These are phyloP conservation scores for Gossypium schwendimanii DNA, from an alignment of 441 rosid genomes.

Conservation along the genomic window DNA sequence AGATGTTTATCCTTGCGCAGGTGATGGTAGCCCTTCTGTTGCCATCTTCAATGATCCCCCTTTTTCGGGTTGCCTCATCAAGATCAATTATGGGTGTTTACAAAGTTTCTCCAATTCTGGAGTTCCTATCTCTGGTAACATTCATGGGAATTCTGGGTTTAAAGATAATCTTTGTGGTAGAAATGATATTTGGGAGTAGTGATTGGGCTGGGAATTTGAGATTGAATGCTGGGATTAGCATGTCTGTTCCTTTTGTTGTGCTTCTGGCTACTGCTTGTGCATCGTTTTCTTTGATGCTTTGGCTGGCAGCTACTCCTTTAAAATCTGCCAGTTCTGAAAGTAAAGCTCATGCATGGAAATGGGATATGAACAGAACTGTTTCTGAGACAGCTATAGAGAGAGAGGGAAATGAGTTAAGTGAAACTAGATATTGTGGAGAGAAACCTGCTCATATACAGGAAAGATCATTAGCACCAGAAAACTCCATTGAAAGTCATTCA, in stretches of 20 bases:
- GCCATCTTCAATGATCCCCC: constrained; percentile 87
- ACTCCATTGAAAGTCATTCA: constrained; percentile 27
- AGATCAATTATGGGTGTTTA: constrained; percentile 74
- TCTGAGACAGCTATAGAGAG: constrained; percentile 29
- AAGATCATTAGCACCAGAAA: constrained; percentile 22
- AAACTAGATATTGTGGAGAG: constrained; percentile 28
- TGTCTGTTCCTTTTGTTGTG: constrained; percentile 43
- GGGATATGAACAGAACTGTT: constrained; percentile 36
- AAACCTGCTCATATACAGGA: constrained; percentile 33
- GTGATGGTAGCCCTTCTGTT: constrained; percentile 78
- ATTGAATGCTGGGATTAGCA: constrained; percentile 56
- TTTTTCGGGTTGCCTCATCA: constrained; percentile 93
- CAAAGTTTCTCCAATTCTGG: constrained; percentile 68
- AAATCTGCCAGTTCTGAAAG: constrained; percentile 57
- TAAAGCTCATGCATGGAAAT: constrained; percentile 50
- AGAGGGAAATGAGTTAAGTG: constrained; percentile 36
- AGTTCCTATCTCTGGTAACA: constrained; percentile 53
- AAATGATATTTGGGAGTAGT: constrained; percentile 83
- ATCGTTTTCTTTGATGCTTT: constrained; percentile 76
- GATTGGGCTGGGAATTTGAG: constrained; percentile 87
- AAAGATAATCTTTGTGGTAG: constrained; percentile 71
- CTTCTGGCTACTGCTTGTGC: constrained; percentile 65
- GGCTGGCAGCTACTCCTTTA: constrained; percentile 85
- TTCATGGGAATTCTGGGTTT: constrained; percentile 73
- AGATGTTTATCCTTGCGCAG: constrained; percentile 75